Evolutionary conservation across 208 protist genomes (phyloP), one percentile per base, ranked within the genome.

Genomic region (Leptomonas seymouri): DNA sequence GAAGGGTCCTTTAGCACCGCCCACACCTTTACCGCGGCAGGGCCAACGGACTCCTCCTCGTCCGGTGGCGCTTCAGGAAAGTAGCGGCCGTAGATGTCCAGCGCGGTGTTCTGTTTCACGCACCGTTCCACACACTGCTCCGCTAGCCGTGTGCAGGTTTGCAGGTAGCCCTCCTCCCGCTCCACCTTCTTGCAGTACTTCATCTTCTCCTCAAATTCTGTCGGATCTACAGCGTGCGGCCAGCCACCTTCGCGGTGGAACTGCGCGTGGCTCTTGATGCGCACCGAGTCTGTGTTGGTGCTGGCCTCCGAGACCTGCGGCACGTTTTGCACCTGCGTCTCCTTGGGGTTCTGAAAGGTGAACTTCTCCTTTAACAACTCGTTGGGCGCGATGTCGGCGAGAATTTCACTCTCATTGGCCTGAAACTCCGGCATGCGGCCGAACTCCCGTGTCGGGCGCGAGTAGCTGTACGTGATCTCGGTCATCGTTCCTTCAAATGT

Each of bases 51-150:
- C 58, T 88, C 87, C 65, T 98, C 95, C n/a, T 87, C 81, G 34
- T 83, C 61, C 75, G 92, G 82, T 16, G 84, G 82, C 30, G 81
- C 77, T 27, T 96, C 92, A 1, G 71, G 56, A 71, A 99, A 99
- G 75, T 99, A 99, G 34, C 95, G 83, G 34, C 98, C 96, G 84
- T 98, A 99, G 67, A 99, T 99, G 81, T 99, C 97, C 54, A 99
- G 93, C 3, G 98, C 90, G 57, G 97, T 98, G 86, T 99, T 99
- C 72, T 99, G 97, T 76, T 98, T 97, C 48, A 99, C 83, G 48
- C 90, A 91, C 56, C 93, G 83, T 31, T 98, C 92, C 18, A 97
- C 78, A 34, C 76, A 93, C 64, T 89, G 84, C 56, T 98, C 93
- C 15, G 94, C 83, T 0, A 99, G 86, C 23, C 86, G 74, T 20